Conservation (phyloP, 352 stramenopile species). For the Aphanomyces stellatus region DNA sequence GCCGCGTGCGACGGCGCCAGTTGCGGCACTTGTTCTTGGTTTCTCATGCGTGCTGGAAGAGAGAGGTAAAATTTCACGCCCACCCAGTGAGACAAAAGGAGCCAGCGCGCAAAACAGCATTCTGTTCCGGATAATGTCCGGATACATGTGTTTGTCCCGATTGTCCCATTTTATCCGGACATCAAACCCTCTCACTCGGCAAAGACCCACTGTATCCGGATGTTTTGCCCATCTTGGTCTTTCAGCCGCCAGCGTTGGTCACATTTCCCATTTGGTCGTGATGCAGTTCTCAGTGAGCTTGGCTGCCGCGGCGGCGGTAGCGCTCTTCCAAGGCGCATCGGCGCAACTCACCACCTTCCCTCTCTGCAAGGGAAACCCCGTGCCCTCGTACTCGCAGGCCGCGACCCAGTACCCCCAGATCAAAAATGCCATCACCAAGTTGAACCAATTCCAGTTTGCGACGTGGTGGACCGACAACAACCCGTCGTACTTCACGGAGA, state of each 20-base stretch:
- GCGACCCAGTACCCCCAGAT: constrained; percentile 14
- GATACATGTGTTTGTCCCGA: not conserved
- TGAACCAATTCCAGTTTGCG: constrained; percentile 28
- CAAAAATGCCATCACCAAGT: constrained; percentile 29
- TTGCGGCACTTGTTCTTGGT: no score
- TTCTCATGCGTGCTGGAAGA: no score
- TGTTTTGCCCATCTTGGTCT: no score
- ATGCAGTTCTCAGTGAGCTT: not conserved
- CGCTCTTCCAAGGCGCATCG: not conserved
- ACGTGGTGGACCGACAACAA: constrained; percentile 60
- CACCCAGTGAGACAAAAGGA: no score
- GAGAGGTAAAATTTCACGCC: no score
- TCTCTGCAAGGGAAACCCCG: not conserved
- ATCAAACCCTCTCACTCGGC: not conserved
- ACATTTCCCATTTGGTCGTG: not conserved
- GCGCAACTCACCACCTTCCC: not conserved
- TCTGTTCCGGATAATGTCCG: not conserved
- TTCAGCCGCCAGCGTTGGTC: not conserved
- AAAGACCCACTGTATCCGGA: no score
- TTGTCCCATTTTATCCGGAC: constrained; percentile 1
- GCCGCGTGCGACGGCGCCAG: no score
- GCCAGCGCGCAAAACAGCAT: no score
- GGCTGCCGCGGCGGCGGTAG: not conserved
- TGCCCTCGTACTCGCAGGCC: not conserved
- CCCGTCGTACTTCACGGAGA: constrained; percentile 26